phyloP scores from a whole-genome alignment of 2,329 filamentous ascomycete genomes.

The Penicillium sp. region DNA sequence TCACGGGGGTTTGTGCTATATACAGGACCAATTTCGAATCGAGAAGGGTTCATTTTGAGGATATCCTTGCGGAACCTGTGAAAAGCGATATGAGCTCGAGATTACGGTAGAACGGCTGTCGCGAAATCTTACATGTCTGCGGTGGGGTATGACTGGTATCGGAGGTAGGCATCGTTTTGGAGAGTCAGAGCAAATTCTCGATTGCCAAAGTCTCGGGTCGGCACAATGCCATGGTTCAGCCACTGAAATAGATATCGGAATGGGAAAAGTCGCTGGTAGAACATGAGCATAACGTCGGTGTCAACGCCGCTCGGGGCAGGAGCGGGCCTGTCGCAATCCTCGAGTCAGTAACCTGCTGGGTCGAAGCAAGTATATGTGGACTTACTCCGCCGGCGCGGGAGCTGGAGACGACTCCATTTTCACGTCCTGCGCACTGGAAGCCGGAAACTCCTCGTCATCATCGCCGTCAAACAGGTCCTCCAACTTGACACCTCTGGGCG shows the following conservation, averaged over 20 bases:
- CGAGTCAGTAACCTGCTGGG: neutral
- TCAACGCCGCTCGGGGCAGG: constrained; percentile 55
- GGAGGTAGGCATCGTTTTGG: constrained; percentile 84
- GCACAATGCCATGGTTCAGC: constrained; percentile 88
- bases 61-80: constrained; percentile 81
- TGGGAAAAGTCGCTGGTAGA: constrained; percentile 93
- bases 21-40: constrained; percentile 98
- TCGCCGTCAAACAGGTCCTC: constrained; percentile 59
- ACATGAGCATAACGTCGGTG: constrained; percentile 80
- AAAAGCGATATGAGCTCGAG: constrained; percentile 17
- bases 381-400: constrained; percentile 39
- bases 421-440: constrained; percentile 47
- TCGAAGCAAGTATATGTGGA: neutral
- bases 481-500: constrained; percentile 40
- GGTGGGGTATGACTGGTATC: constrained; percentile 76
- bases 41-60: constrained; percentile 76
- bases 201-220: constrained; percentile 81
- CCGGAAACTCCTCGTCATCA: constrained; percentile 53
- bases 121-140: constrained; percentile 52
- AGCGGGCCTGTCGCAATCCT: constrained; percentile 23
- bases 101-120: neutral
- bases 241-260: constrained; percentile 95
- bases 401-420: constrained; percentile 41
- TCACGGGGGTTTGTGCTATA: constrained; percentile 93
- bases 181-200: constrained; percentile 95